Evolutionary conservation across 495 filamentous ascomycete genomes (phyloP).

Genomic region (Hypoxylon subgilvum): DNA sequence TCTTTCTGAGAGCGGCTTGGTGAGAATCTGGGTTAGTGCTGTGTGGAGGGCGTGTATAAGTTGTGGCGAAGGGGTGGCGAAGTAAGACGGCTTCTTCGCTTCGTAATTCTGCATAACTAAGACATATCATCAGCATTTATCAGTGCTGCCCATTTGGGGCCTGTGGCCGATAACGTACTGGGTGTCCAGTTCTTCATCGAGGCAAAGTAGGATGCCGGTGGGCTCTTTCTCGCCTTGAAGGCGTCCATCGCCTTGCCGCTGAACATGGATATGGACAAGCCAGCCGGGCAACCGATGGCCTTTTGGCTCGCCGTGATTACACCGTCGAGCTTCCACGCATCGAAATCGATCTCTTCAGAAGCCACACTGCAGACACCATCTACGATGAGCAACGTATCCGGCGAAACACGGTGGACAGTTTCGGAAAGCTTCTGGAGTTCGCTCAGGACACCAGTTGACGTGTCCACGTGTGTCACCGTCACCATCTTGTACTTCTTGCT

Average conservation of each 20-base stretch:
- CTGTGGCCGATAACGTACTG: slow-evolving; percentile 55
- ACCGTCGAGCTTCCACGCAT: slow-evolving; percentile 90
- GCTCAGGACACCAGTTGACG: slow-evolving; percentile 90
- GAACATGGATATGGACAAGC: slow-evolving; percentile 89
- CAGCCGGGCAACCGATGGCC: slow-evolving; percentile 92
- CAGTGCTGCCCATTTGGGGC: slow-evolving; percentile 2
- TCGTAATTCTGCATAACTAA: slow-evolving; percentile 98
- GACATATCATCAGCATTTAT: slow-evolving; percentile 9
- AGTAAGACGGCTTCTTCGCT: slow-evolving; percentile 94
- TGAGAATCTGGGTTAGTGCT: slow-evolving; percentile 83
- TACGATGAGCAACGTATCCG: slow-evolving; percentile 86
- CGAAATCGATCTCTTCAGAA: slow-evolving; percentile 93
- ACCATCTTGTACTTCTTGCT: slow-evolving; percentile 89
- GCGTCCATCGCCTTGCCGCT: slow-evolving; percentile 85
- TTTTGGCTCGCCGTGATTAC: slow-evolving; percentile 96
- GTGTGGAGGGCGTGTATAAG: slow-evolving; percentile 94
- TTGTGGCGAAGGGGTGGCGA: slow-evolving; percentile 94
- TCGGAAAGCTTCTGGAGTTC: slow-evolving; percentile 85
- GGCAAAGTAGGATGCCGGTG: slow-evolving; percentile 86
- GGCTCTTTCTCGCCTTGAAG: slow-evolving; percentile 78
- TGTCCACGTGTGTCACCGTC: slow-evolving; percentile 96
- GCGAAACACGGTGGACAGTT: slow-evolving; percentile 82
- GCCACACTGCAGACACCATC: slow-evolving; percentile 98
- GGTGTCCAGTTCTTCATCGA: slow-evolving; percentile 97
- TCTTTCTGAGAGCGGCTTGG: slow-evolving; percentile 74